phyloP scores from a whole-genome alignment of 805 yeast species.

The Saccharomycopsis babjevae region DNA sequence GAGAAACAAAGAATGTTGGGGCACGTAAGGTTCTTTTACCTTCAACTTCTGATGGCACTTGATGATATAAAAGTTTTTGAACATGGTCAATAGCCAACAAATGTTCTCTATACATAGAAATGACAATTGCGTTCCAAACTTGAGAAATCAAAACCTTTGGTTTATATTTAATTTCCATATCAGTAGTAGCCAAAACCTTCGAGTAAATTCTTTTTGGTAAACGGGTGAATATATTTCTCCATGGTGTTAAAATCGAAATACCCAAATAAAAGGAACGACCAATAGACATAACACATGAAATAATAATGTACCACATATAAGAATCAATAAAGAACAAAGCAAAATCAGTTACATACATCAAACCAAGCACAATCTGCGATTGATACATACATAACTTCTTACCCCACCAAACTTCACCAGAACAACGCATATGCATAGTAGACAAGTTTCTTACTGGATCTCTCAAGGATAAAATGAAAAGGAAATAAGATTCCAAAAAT shows the following conservation, averaged over 20 bases:
- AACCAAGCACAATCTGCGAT: slow-evolving; percentile 79
- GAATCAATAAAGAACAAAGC: slow-evolving; percentile 97
- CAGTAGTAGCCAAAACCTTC: slow-evolving; percentile 94
- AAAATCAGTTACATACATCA: slow-evolving; percentile 89
- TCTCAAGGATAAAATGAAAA: slow-evolving; percentile 77
- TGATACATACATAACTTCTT: slow-evolving; percentile 69
- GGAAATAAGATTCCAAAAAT: slow-evolving; percentile 82
- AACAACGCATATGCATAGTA: slow-evolving; percentile 82
- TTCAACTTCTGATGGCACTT: slow-evolving; percentile 95
- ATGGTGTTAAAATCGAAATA: slow-evolving; percentile 96
- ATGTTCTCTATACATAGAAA: slow-evolving; percentile 99
- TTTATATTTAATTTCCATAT: slow-evolving; percentile 97
- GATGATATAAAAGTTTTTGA: slow-evolving; percentile 93
- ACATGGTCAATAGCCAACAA: slow-evolving; percentile 96
- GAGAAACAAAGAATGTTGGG: slow-evolving; percentile 96
- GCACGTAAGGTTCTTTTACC: slow-evolving; percentile 98
- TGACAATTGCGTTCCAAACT: slow-evolving; percentile 98
- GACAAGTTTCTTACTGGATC: slow-evolving; percentile 92
- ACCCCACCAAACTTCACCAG: slow-evolving; percentile 83
- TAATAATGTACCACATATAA: slow-evolving; percentile 95
- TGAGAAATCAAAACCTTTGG: slow-evolving; percentile 97
- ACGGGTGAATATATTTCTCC: slow-evolving; percentile 98
- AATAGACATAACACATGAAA: slow-evolving; percentile 90
- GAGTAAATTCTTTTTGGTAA: slow-evolving; percentile 98
- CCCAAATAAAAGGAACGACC: slow-evolving; percentile 98